Evolutionary conservation across 2,329 filamentous ascomycete species (phyloP), one percentile per base, ranked within the genome.

Genomic region (Fusarium coicis): DNA sequence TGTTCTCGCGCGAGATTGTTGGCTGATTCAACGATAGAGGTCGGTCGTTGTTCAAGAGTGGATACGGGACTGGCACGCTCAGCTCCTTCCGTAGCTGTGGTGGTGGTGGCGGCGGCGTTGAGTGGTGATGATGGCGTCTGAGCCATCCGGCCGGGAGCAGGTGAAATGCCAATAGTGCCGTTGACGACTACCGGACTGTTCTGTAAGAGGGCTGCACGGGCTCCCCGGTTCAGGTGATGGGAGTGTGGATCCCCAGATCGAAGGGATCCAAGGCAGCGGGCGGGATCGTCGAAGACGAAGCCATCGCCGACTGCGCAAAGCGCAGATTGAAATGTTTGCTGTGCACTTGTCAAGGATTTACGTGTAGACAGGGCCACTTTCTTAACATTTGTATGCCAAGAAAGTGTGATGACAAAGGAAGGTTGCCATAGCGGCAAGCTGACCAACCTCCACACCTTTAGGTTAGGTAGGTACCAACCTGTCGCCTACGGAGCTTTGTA

Each of bases 241-340:
- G 47, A 18, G 21, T 50, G 28, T 50, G 12, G 47, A 50, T n/a
- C 47, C 21, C 30, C 1, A 50, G 0, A 50, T 50, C 14, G 8
- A 50, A 50, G 28, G 47, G 47, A 14, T 50, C 47, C 3, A 8
- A 5, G 5, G 39, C 12, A 2, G 10, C 12, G 4, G 39, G 21
- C 39, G 5, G 39, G 39, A 0, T 42, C 21, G 21, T 4, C 2
- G 8, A 6, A n/a, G 2, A 42, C 7, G 14, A n/a, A 16, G 21
- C 39, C 14, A 42, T 42, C 14, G 40, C 39, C 14, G 39, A 4
- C 39, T 42, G 21, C 14, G 21, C 8, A 42, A 42, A 42, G 40
- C 40, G 21, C 14, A 42, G 9, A 23, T 10, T 42, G 21, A 23
- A 3, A 5, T 9, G 40, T 23, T 23, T 42, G 5, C 23, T 23